Evolutionary conservation across 2,329 filamentous ascomycete species (phyloP).

Genomic region (Penicillium sp.): DNA sequence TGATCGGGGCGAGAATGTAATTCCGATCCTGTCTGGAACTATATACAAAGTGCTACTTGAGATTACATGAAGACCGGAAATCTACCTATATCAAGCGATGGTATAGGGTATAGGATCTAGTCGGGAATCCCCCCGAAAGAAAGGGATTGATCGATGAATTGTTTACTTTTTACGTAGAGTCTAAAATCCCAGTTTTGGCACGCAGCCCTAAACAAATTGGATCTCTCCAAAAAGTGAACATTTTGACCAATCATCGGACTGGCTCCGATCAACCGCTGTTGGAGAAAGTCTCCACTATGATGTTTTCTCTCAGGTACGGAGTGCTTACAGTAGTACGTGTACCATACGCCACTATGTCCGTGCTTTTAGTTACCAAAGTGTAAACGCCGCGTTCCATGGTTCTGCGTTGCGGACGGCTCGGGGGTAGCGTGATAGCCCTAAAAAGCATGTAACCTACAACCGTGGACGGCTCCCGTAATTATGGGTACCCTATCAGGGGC

Average conservation of each 20-base stretch:
- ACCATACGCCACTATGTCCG: neutral
- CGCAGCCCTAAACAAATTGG: slow-evolving; percentile 10
- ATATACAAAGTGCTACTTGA: neutral
- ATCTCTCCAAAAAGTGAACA: slow-evolving; percentile 7
- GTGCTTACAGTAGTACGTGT: neutral
- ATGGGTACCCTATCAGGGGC: neutral
- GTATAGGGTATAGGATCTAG: neutral
- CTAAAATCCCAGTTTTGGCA: neutral
- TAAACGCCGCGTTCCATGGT: slow-evolving; percentile 4
- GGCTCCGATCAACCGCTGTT: slow-evolving; percentile 13
- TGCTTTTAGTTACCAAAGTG: neutral
- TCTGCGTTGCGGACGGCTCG: neutral
- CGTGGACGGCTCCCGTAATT: neutral
- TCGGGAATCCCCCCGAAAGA: neutral
- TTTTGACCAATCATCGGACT: slow-evolving; percentile 4
- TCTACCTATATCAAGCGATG: neutral
- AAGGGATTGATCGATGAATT: neutral
- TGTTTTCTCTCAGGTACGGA: neutral
- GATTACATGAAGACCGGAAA: neutral
- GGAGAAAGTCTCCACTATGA: slow-evolving; percentile 8
- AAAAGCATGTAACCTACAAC: neutral
- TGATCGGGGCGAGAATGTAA: slow-evolving; percentile 11
- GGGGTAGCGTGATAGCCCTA: neutral
- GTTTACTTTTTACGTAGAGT: neutral
- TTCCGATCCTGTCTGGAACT: slow-evolving; percentile 3